phyloP scores from a whole-genome alignment of 257 asterid species.

The Linderniella brevidens region DNA sequence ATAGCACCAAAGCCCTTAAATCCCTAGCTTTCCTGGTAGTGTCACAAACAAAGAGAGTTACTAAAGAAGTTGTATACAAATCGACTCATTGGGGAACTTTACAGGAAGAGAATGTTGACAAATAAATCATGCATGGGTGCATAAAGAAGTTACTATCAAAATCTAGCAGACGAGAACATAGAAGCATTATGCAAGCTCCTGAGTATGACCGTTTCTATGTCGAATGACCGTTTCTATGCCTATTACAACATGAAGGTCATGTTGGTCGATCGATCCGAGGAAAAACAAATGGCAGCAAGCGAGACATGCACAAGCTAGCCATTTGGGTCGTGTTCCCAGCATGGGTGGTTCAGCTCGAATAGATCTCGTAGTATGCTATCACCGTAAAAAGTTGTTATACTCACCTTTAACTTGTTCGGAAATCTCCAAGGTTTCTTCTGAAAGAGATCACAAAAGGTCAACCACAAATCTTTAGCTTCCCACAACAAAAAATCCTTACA shows the following conservation, averaged over 20 bases:
- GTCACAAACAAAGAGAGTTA: too few relatives aligned
- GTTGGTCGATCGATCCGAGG: constrained; percentile 83
- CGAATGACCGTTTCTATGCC: constrained; percentile 58
- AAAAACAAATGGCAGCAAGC: constrained; percentile 98
- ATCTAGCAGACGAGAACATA: constrained; percentile 77
- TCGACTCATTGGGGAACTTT: constrained; percentile 82
- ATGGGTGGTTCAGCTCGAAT: constrained; percentile 43
- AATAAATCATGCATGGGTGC: constrained; percentile 92
- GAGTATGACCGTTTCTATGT: constrained; percentile 83
- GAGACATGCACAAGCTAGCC: constrained; percentile 61
- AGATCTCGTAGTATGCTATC: constrained; percentile 46
- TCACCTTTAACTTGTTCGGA: too few relatives aligned
- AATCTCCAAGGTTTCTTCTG: too few relatives aligned
- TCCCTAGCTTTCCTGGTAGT: too few relatives aligned
- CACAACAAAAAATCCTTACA: too few relatives aligned
- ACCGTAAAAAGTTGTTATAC: too few relatives aligned
- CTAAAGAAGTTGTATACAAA: too few relatives aligned
- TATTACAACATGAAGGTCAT: constrained; percentile 65
- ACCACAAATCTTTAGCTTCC: too few relatives aligned
- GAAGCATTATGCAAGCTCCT: constrained; percentile 90
- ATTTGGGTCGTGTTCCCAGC: constrained; percentile 58
- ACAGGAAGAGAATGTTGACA: constrained; percentile 90
- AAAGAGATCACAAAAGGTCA: too few relatives aligned
- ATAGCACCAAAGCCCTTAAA: too few relatives aligned
- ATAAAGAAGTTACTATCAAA: constrained; percentile 52